Evolutionary conservation across 2,329 filamentous ascomycete genomes (phyloP).

Genomic region (Colletotrichum somersetense): DNA sequence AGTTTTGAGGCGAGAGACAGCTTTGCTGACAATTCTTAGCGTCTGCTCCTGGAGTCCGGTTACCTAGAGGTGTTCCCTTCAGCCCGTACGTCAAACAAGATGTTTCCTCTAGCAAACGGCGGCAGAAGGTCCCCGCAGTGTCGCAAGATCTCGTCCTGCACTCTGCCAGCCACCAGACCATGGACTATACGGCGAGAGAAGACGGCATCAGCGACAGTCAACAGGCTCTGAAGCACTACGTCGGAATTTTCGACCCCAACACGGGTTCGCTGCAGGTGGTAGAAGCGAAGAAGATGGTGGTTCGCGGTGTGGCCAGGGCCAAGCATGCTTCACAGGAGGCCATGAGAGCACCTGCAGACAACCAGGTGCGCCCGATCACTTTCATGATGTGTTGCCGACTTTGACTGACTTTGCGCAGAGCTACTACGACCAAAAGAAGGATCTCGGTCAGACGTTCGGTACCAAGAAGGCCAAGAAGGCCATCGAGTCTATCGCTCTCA

Average conservation of each 20-base stretch:
- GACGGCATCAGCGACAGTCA: constrained; percentile 50
- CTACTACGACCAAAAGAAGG: constrained; percentile 72
- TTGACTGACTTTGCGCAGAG: constrained; percentile 55
- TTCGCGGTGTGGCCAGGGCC: constrained; percentile 68
- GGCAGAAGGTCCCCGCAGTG: constrained; percentile 54
- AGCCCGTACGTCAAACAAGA: constrained; percentile 61
- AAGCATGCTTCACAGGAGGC: constrained; percentile 65
- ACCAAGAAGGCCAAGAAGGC: constrained; percentile 89
- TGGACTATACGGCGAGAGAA: constrained; percentile 72
- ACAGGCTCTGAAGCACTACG: constrained; percentile 69
- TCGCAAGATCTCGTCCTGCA: constrained; percentile 67
- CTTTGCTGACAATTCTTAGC: constrained; percentile 42
- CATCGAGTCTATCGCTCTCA: constrained; percentile 75
- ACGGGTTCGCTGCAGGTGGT: constrained; percentile 71
- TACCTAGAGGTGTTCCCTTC: constrained; percentile 57
- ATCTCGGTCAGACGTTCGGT: constrained; percentile 83
- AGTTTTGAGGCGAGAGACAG: background rate
- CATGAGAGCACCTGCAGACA: constrained; percentile 49
- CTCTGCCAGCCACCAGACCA: constrained; percentile 66
- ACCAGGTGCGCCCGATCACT: constrained; percentile 33
- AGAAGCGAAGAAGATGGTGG: constrained; percentile 73
- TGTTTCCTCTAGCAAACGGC: constrained; percentile 53
- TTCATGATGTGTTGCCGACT: too few relatives aligned
- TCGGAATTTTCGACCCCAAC: constrained; percentile 73
- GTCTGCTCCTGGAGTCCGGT: constrained; percentile 52